Percentiles rank a stretch among this genome's conserved stretches.
Evolutionary conservation across 306 rosid species (phyloP).

Genomic region (Castanea sativa): DNA sequence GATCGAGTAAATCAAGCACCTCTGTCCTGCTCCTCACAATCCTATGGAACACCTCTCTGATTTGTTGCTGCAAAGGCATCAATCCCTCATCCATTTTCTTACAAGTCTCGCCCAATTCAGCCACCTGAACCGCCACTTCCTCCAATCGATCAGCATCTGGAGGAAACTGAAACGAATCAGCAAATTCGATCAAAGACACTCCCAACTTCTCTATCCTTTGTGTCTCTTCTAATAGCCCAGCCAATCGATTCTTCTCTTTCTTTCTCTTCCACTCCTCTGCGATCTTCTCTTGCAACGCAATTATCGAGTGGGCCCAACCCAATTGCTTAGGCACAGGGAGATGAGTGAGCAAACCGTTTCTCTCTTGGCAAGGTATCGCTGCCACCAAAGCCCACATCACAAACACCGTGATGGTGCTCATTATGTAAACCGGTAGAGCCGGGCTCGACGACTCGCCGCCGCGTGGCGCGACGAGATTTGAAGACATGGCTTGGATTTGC

Average conservation of each 20-base stretch:
- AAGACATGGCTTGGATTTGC: constrained; percentile 73
- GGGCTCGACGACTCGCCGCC: constrained; percentile 59
- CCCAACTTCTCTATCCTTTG: constrained; percentile 78
- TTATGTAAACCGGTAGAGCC: constrained; percentile 62
- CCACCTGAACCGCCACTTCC: constrained; percentile 60
- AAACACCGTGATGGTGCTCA: constrained; percentile 54
- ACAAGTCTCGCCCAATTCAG: constrained; percentile 67
- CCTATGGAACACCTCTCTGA: constrained; percentile 85
- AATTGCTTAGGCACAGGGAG: constrained; percentile 51
- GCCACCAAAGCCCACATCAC: constrained; percentile 89
- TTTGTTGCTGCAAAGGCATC: constrained; percentile 84
- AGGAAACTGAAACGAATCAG: constrained; percentile 66
- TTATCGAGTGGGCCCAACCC: constrained; percentile 75
- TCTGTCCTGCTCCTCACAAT: constrained; percentile 80
- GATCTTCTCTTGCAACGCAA: constrained; percentile 74
- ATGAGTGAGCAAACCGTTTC: constrained; percentile 62
- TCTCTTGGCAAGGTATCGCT: constrained; percentile 85
- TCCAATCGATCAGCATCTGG: constrained; percentile 50
- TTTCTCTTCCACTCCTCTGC: constrained; percentile 93
- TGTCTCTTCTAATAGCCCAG: constrained; percentile 78
- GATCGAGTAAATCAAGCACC: constrained; percentile 70
- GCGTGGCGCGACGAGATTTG: constrained; percentile 63
- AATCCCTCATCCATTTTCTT: constrained; percentile 78
- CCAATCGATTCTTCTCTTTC: constrained; percentile 80
- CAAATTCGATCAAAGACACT: constrained; percentile 51